These are phyloP conservation scores for Auxenochlorella pyrenoidosa DNA, from an alignment of 139 green algal genomes.

Conservation along the genomic window DNA sequence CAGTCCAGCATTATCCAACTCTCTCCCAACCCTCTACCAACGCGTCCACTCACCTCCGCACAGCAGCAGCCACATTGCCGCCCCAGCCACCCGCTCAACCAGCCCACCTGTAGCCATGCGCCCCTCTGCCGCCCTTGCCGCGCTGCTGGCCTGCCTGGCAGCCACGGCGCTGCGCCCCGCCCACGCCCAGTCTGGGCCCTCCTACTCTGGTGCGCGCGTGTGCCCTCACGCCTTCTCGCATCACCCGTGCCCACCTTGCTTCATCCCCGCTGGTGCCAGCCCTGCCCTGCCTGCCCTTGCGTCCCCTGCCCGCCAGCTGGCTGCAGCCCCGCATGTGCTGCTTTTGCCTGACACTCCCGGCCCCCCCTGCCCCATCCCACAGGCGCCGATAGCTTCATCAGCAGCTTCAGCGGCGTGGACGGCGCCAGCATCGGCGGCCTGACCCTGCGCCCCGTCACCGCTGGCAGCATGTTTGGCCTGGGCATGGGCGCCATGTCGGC, in stretches of 20 bases:
- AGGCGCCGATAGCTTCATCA: slow-evolving; percentile 5
- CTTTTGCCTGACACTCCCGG: too few species aligned
- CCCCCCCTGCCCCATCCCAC: background rate
- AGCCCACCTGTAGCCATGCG: too few species aligned
- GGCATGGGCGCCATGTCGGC: background rate
- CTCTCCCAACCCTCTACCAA: too few species aligned
- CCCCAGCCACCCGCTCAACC: too few species aligned
- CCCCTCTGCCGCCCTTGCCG: background rate
- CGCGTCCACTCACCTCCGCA: too few species aligned
- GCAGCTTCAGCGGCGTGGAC: background rate
- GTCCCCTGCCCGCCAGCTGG: background rate
- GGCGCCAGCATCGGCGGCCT: background rate
- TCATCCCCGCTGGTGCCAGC: too few species aligned
- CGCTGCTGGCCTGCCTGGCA: background rate
- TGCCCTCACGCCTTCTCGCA: background rate
- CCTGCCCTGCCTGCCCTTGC: too few species aligned
- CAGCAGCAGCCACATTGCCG: too few species aligned
- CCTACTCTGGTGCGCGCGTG: background rate
- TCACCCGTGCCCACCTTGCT: too few species aligned
- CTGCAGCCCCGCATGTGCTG: too few species aligned
- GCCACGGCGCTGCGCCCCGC: background rate
- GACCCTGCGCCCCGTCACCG: background rate
- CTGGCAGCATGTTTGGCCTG: background rate
- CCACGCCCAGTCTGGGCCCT: background rate
- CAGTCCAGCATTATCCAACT: too few species aligned